Base-by-base conservation (phyloP, 179 eudicot species). In the Beta lomatogona region DNA sequence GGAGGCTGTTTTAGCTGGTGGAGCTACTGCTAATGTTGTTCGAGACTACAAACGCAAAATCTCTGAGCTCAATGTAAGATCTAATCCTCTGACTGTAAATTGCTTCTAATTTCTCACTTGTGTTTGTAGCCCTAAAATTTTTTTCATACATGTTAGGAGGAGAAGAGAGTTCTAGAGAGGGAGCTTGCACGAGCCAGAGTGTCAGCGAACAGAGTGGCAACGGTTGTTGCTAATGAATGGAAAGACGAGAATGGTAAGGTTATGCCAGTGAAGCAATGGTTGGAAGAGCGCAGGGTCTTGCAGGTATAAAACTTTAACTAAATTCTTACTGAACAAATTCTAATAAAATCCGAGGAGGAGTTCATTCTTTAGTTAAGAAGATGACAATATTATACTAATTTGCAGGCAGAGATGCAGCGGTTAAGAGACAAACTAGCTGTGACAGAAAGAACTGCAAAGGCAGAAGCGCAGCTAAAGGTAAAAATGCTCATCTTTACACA, bases 201-300 rank as follows among this genome's bases (percentile, higher is more conserved):
- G 82, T 93, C 97, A 52, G 99, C 95, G 41, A 97, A 90, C 75
- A 88, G 99, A 76, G 93, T 94, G 53, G 98, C 98, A 77, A 87
- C 90, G 41, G 93, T 83, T 53, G 87, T 94, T 85, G 98, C 99
- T 83, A 97, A 97, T 81, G 98, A 94, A 78, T 97, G 99, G 99
- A 97, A 97, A 81, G 94, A 89, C 41, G 97, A 94, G 25, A 87
- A 88, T 63, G 93, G 91, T 86, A 93, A 92, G 85, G 97, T 97
- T 81, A 94, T 94, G 99, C 97, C 98, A 6, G 92, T 97, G 61
- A 97, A 90, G 86, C 96, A 91, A 80, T 96, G 97, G 97, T 88
- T 96, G 65, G 96, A 96, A 88, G 95, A 96, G 82, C 92, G 99
- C 79, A 88, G 88, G 84, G 67, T 91, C 50, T 52, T 93, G 76